Evolutionary conservation across 1,284 basidiomycete genomes (phyloP).

Genomic region (Cryptococcus sp.): DNA sequence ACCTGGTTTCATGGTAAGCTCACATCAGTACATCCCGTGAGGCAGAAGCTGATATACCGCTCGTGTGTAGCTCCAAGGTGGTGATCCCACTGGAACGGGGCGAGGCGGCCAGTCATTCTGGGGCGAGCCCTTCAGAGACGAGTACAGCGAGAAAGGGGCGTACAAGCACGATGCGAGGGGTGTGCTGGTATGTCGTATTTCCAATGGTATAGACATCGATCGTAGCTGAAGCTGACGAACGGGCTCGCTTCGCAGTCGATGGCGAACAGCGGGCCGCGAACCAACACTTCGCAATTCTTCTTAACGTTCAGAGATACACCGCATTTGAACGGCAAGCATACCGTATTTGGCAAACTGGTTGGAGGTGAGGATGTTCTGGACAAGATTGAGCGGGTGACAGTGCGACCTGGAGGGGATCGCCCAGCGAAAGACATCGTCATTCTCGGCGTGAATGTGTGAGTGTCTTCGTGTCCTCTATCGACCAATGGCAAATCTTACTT

Average conservation of each 20-base stretch:
- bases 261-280: slow-evolving; percentile 79
- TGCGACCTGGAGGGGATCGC: slow-evolving; percentile 80
- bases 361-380: slow-evolving; percentile 89
- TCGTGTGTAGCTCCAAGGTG: slow-evolving; percentile 75
- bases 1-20: slow-evolving; percentile 89
- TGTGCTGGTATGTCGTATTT: slow-evolving; percentile 56
- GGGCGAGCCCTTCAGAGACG: slow-evolving; percentile 94
- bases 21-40: background rate
- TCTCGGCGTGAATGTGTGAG: slow-evolving; percentile 48
- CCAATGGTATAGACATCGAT: too few species aligned
- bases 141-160: slow-evolving; percentile 79
- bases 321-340: slow-evolving; percentile 68
- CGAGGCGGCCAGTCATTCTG: slow-evolving; percentile 90
- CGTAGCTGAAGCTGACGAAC: background rate
- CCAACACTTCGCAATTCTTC: slow-evolving; percentile 79
- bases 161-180: slow-evolving; percentile 82
- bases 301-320: slow-evolving; percentile 79
- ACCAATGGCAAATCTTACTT: too few species aligned
- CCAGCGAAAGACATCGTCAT: slow-evolving; percentile 76
- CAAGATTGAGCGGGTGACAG: slow-evolving; percentile 75
- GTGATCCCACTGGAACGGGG: slow-evolving; percentile 95
- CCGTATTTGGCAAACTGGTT: slow-evolving; percentile 94
- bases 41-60: background rate
- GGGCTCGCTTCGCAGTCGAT: slow-evolving; percentile 58
- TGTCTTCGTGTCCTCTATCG: background rate